Evolutionary conservation across 75 land plant genomes (phyloP), one percentile per base, ranked within the genome.

Genomic region (Gnetum montanum): DNA sequence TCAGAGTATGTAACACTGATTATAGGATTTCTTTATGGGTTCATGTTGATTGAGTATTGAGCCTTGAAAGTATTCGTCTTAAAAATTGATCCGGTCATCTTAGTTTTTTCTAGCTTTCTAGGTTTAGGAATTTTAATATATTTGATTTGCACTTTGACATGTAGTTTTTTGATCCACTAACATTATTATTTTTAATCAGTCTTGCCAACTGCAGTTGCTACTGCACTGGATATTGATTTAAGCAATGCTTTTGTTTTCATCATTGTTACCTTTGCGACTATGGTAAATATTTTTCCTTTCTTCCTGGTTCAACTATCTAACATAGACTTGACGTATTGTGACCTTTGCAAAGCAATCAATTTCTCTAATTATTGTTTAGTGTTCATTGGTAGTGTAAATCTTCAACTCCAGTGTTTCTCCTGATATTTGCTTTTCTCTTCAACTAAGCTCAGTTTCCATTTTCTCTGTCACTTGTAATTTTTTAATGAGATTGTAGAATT

Each of bases 371-470:
- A 41, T 25, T 37, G 3, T n/a, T 18, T 57, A 1, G 58, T 34
- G 20, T 58, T 15, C 36, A 38, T 59, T 57, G 82, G 71, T 88
- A 95, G 99, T 90, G 96, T 59, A 95, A 95, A 77, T 95, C 99
- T 37, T 87, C 88, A 10, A 55, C 97, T 25, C 99, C 98, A 36
- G 83, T 95, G 63, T 95, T 90, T 70, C 91, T 95, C 25, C 96
- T 95, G 6, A 33, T 95, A n/a, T 95, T 95, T 68, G 99, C 99
- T 56, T 95, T 95, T 75, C 84, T 84, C 30, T 95, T 95, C 84
- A 90, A 81, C 97, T 95, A 54, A 79, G 81, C 64, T 34, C 27
- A 25, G 20, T 44, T 40, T 22, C 11, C 29, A 15, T 16, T 13
- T 40, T 4, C n/a, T 2, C 41, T n/a, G n/a, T n/a, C n/a, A n/a